A percentile compares a stretch with the other conserved stretches of the same genome.
These are phyloP conservation scores for Adansonia gregorii DNA, from an alignment of 441 rosid genomes.

Conservation along the genomic window DNA sequence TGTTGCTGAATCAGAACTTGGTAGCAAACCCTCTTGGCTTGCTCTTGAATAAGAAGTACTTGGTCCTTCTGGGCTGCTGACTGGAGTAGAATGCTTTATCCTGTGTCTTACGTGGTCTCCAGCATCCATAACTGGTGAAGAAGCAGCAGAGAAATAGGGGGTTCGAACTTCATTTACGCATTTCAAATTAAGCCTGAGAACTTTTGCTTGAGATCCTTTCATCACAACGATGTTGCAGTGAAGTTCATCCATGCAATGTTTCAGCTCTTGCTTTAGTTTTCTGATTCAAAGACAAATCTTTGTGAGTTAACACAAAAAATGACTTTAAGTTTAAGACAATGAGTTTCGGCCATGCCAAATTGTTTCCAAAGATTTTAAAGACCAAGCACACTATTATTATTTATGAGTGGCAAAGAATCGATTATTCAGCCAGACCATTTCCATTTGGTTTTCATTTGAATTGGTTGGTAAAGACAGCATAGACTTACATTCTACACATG, in stretches of 20 bases:
- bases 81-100: slow-evolving; percentile 67
- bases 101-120: slow-evolving; percentile 36
- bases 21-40: slow-evolving; percentile 38
- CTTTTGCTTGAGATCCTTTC: slow-evolving; percentile 66
- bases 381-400: neutral
- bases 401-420: neutral
- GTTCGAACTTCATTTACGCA: slow-evolving; percentile 54
- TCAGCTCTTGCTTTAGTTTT: slow-evolving; percentile 65
- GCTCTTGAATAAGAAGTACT: slow-evolving; percentile 47
- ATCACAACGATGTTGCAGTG: slow-evolving; percentile 65
- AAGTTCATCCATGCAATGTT: slow-evolving; percentile 67
- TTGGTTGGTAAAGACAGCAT: neutral
- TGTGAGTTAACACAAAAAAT: slow-evolving; percentile 13
- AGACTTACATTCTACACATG: neutral
- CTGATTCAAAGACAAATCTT: slow-evolving; percentile 43
- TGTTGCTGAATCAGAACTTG: slow-evolving; percentile 39
- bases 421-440: neutral
- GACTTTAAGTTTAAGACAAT: neutral
- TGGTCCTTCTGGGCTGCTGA: slow-evolving; percentile 66
- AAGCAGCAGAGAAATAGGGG: slow-evolving; percentile 40
- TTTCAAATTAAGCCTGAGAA: slow-evolving; percentile 65
- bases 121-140: slow-evolving; percentile 50
- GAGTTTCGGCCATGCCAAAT: neutral
- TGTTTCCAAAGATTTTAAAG: neutral
- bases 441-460: slow-evolving; percentile 10